phyloP scores from a whole-genome alignment of 2,329 filamentous ascomycete species.

The Fusarium subglutinans region DNA sequence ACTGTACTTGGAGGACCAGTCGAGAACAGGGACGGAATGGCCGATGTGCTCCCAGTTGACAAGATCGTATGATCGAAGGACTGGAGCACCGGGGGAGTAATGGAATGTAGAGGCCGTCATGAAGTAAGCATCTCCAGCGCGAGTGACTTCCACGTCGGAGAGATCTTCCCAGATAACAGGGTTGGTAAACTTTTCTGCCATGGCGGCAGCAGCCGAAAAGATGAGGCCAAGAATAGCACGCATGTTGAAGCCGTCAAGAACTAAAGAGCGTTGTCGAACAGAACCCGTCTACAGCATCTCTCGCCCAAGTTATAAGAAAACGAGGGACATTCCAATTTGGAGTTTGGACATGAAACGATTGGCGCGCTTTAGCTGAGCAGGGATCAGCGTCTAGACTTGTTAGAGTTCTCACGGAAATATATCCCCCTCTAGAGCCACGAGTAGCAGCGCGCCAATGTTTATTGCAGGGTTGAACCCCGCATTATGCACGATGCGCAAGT shows the following conservation, averaged over 20 bases:
- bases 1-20: slow-evolving; percentile 2
- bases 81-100: slow-evolving; percentile 65
- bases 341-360: neutral
- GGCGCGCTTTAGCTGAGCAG: neutral
- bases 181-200: slow-evolving; percentile 9
- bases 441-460: neutral
- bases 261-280: no score
- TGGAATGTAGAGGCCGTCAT: slow-evolving; percentile 65
- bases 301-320: neutral
- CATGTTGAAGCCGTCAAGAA: neutral
- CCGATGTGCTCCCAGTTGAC: slow-evolving; percentile 60
- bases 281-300: neutral
- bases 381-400: neutral
- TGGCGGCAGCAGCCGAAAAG: neutral
- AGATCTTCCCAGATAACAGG: slow-evolving; percentile 58
- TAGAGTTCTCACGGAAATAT: neutral
- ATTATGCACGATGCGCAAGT: neutral
- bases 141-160: slow-evolving; percentile 63
- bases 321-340: no score
- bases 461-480: neutral
- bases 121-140: slow-evolving; percentile 61
- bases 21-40: slow-evolving; percentile 50
- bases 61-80: slow-evolving; percentile 64
- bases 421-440: neutral
- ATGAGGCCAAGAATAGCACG: slow-evolving; percentile 9